Evolutionary conservation across 2,329 filamentous ascomycete genomes (phyloP), one percentile per base, ranked within the genome.

Genomic region (Apiospora marii): DNA sequence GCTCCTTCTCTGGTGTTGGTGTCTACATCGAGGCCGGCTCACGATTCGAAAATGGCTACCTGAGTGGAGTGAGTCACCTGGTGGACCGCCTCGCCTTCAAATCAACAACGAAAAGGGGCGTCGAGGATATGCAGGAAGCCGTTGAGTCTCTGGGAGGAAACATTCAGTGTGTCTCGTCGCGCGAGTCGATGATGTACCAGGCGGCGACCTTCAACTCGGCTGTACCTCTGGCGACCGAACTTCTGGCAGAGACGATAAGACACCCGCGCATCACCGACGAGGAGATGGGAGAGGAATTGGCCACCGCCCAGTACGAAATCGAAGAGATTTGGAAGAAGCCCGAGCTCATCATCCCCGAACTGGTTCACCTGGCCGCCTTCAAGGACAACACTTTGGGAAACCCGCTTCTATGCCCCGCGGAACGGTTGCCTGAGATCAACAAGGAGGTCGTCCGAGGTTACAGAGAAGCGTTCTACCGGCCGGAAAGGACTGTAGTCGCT

Each of bases 181-280:
- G 96, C 76, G 96, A 99, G 84, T 94, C 94, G 72, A 90, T 99
- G 84, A 99, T 99, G 96, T 99, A 99, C 86, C 96, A 99, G 83
- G 94, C 95, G 1, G 96, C 96, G 37, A 98, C 95, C 43, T 99
- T 99, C 89, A 99, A 99, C 86, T 92, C 92, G 37, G 92, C 94
- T 24, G 95, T 99, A 12, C 92, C 94, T 8, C 91, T 91, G 12
- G 94, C 96, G 16, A 90, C 97, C 34, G 94, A 88, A 43, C 85
- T 99, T 24, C 89, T 99, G 53, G 96, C 96, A 73, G 96, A 99
- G 82, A 98, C 96, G 44, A 97, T 99, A 74, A 92, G 94, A 73
- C 90, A 97, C 76, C 94, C 96, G 7, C 83, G 88, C 71, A 92
- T 98, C 76, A 97, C 94, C 12, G 93, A 97, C 37, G 91, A 94